Base-by-base conservation (phyloP, 1,284 basidiomycete species). In the Apiotrichum veenhuisii region DNA sequence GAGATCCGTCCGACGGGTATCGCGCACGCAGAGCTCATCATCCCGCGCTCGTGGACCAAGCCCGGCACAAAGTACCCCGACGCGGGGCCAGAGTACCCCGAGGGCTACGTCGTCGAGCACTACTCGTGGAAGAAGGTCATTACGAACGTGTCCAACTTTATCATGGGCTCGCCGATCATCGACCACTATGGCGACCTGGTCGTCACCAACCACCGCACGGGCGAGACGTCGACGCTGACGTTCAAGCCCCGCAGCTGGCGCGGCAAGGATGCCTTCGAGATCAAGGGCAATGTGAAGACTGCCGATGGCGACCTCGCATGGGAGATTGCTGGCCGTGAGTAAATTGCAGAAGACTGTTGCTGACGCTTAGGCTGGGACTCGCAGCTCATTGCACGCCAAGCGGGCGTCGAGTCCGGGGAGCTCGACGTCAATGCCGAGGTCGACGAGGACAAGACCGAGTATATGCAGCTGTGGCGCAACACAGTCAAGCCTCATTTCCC, bases 171-270 rank as follows among this genome's bases (percentile, higher is more conserved):
- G 25, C 92, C 93, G 1, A 90, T 91, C 25, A 98, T 98, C 63
- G 95, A 98, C 73, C 95, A 98, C 80, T 97, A 95, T 69, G 94
- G 93, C 22, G 89, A 96, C 68, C 91, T 96, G 86, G 83, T 85
- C 57, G 89, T 95, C 68, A 78, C 86, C 34, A 98, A 98, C 69
- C 94, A 98, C 71, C 85, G 90, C 11, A 98, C 94, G 0, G 84
- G 86, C n/a, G 94, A 98, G 66, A 84, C 83, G 44, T 97, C 92
- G 67, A 81, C 88, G 0, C 79, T 98, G 25, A 94, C 91, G 1
- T 98, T 98, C 82, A 97, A 97, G 78, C 94, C 94, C 1, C 83
- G 94, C 58, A 91, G 91, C 9, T 98, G 95, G 94, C 81, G 92
- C 58, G 91, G 91, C 30, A 88, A 85, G 68, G 89, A 94, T 63